Base-by-base conservation (phyloP, 257 asterid species). In the Mentha longifolia region DNA sequence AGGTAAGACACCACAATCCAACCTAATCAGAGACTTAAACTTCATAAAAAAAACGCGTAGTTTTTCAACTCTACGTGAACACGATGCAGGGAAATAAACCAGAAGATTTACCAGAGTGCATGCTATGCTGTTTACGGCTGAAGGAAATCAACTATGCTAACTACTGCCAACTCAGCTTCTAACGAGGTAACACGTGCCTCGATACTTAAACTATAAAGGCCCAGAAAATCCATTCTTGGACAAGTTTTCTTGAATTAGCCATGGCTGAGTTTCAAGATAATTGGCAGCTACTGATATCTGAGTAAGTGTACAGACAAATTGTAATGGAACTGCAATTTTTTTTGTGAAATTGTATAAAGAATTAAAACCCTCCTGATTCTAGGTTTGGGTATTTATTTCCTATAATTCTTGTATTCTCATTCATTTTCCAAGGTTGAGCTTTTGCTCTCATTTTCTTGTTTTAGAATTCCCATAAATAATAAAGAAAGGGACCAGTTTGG, bases 51-150 rank as follows among this genome's bases (percentile, higher is more conserved):
- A 49, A 11, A 22, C 22, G 35, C 8, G 13, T 64, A 39, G 14
- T 7, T 58, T 66, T 31, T 74, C 42, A 79, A 49, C 42, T 51
- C 61, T 70, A 13, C 15, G 54, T 61, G 61, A 69, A 42, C 46
- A 28, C 31, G 71, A 63, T 82, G 79, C 94, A 93, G 98, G 97
- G 97, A 74, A 90, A 84, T 83, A 93, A 90, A 74, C 82, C 85
- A 3, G 98, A 93, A 68, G 97, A 93, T 67, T 78, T 93, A 61
- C 98, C 98, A 0, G 98, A 93, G 69, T 83, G 86, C 77, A 81
- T 93, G 81, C 9, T 93, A 28, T 93, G 97, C 81, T 91, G 98
- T 67, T 3, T 86, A 57, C 84, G 98, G 20, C 61, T 93, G 75
- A 91, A 91, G 59, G 96, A 89, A 83, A 85, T 91, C 12, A 85